phyloP scores from a whole-genome alignment of 306 rosid species.

The Corylus heterophylla region DNA sequence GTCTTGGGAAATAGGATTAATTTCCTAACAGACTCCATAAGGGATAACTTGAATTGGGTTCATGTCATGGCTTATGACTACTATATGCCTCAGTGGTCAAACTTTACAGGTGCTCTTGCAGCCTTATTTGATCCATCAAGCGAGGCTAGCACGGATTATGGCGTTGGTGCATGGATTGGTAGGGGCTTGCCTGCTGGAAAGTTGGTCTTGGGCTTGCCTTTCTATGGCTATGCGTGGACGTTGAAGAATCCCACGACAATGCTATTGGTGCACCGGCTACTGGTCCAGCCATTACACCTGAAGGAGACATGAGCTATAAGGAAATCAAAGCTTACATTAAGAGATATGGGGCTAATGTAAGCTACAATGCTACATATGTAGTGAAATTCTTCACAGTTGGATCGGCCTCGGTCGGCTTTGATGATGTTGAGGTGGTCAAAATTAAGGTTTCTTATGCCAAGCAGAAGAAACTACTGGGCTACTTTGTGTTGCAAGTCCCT shows the following conservation, averaged over 20 bases:
- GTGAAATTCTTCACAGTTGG: conserved; percentile 38
- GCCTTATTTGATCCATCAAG: conserved; percentile 38
- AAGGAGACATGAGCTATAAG: conserved; percentile 22
- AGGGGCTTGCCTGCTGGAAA: conserved; percentile 21
- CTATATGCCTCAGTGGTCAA: neutral
- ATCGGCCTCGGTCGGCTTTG: conserved; percentile 43
- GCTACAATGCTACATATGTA: conserved; percentile 34
- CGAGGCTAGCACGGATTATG: neutral
- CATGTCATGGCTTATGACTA: no score
- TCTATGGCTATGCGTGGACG: conserved; percentile 37
- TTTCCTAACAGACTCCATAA: neutral
- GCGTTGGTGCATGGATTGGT: conserved; percentile 26
- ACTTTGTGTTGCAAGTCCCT: conserved; percentile 30
- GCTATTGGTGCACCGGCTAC: conserved; percentile 27
- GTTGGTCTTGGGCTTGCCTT: conserved; percentile 43
- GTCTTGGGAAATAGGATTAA: no score
- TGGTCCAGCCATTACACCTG: conserved; percentile 21
- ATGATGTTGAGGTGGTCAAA: conserved; percentile 26
- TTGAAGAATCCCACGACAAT: conserved; percentile 18
- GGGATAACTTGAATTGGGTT: no score
- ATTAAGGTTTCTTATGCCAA: conserved; percentile 39
- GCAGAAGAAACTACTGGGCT: conserved; percentile 34
- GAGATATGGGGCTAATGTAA: neutral
- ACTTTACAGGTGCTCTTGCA: conserved; percentile 23
- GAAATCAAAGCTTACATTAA: conserved; percentile 20